phyloP scores from a whole-genome alignment of 805 yeast genomes.

The Yamadazyma endophytica region DNA sequence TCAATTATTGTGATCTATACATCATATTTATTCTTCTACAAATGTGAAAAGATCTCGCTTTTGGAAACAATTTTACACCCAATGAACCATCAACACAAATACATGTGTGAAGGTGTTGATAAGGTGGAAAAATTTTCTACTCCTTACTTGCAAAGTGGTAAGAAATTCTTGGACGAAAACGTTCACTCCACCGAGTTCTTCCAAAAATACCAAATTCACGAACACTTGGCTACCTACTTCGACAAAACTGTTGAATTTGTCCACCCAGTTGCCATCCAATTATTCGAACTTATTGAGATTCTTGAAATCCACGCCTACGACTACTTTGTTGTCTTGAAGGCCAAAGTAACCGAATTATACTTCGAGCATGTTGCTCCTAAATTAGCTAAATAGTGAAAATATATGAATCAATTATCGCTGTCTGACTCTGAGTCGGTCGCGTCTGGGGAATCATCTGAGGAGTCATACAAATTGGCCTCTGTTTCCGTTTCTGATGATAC shows the following conservation, averaged over 20 bases:
- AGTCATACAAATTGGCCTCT: too few relatives aligned
- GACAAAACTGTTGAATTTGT: conserved; percentile 14
- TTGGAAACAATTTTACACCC: conserved; percentile 34
- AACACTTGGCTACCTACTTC: conserved; percentile 19
- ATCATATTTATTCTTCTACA: conserved; percentile 35
- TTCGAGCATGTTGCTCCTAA: conserved; percentile 17
- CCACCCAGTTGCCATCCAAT: conserved; percentile 26
- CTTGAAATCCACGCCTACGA: conserved; percentile 29
- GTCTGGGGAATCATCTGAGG: too few relatives aligned
- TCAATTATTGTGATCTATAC: conserved; percentile 27
- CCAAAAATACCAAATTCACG: conserved; percentile 27
- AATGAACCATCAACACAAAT: conserved; percentile 30
- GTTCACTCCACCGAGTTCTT: conserved; percentile 34
- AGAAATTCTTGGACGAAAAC: conserved; percentile 28
- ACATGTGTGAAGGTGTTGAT: conserved; percentile 29
- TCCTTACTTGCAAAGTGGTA: conserved; percentile 27
- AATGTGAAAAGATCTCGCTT: conserved; percentile 32
- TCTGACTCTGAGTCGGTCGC: too few relatives aligned
- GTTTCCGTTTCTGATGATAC: too few relatives aligned
- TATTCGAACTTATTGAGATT: conserved; percentile 30
- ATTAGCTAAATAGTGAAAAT: conserved; percentile 7
- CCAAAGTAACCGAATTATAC: conserved; percentile 17
- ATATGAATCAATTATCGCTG: too few relatives aligned
- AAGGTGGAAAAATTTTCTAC: conserved; percentile 21
- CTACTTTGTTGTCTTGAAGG: conserved; percentile 16